phyloP scores from a whole-genome alignment of 148 eudicot genomes.

The Salicornia ramosissima region DNA sequence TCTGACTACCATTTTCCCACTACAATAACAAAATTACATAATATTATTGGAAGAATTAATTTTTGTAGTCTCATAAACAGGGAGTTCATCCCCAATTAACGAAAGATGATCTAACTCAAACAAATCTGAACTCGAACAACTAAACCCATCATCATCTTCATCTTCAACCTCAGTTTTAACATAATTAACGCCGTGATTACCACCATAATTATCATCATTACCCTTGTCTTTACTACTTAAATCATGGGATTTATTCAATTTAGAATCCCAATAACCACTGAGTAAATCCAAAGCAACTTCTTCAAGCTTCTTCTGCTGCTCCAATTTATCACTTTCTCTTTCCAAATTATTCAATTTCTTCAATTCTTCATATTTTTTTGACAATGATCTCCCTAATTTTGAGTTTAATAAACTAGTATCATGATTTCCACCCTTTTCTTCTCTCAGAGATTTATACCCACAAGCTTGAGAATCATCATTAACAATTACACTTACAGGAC shows the following conservation, averaged over 20 bases:
- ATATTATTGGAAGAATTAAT: constrained; percentile 17
- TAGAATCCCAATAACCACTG: constrained; percentile 31
- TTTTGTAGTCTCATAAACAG: constrained; percentile 71
- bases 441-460: constrained; percentile 36
- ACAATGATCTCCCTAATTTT: constrained; percentile 17
- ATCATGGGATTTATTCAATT: constrained; percentile 12
- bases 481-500: constrained; percentile 52
- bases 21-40: constrained; percentile 11
- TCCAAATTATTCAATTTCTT: constrained; percentile 16
- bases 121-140: constrained; percentile 82
- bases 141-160: constrained; percentile 45
- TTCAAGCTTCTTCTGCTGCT: constrained; percentile 30
- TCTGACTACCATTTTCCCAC: no score
- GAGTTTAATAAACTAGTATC: not conserved
- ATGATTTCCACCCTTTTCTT: constrained; percentile 14
- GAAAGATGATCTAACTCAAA: constrained; percentile 79
- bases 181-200: constrained; percentile 19
- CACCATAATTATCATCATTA: constrained; percentile 17
- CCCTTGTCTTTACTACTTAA: not conserved
- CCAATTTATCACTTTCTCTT: constrained; percentile 3
- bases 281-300: constrained; percentile 35
- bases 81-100: constrained; percentile 54
- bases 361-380: constrained; percentile 25
- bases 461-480: constrained; percentile 54
- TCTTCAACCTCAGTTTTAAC: constrained; percentile 30